Evolutionary conservation across 2,329 filamentous ascomycete species (phyloP).

Genomic region (Rosellinia necatrix): DNA sequence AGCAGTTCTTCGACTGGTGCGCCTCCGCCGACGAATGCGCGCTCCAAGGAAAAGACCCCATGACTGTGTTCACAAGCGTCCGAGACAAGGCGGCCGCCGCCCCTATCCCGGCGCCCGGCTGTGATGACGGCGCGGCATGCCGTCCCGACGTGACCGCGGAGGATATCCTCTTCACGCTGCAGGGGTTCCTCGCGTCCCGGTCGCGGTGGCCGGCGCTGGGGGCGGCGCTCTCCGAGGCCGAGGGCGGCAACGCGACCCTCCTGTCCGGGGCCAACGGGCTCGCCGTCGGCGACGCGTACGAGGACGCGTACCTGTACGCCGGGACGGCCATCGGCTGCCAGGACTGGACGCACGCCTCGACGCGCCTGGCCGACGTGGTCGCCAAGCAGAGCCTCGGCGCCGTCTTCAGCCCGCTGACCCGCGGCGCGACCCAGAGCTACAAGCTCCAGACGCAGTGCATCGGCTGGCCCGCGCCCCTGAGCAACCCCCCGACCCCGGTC

Average conservation of each 20-base stretch:
- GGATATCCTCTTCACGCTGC: constrained; percentile 41
- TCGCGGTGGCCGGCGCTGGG: constrained; percentile 32
- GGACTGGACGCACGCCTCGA: constrained; percentile 42
- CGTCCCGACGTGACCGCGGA: constrained; percentile 39
- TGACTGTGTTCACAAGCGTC: constrained; percentile 34
- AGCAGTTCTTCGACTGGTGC: constrained; percentile 47
- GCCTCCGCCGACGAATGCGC: constrained; percentile 36
- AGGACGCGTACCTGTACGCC: constrained; percentile 34
- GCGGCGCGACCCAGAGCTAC: constrained; percentile 41
- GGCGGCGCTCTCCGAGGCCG: constrained; percentile 37
- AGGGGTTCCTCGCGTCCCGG: constrained; percentile 38
- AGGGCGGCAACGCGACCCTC: constrained; percentile 43
- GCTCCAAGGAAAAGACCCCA: constrained; percentile 39
- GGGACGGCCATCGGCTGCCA: constrained; percentile 45
- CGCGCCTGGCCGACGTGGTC: constrained; percentile 33
- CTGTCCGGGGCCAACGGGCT: constrained; percentile 39
- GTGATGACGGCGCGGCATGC: constrained; percentile 37
- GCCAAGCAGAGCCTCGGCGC: constrained; percentile 39
- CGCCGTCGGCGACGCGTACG: constrained; percentile 32
- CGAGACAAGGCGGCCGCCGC: constrained; percentile 37
- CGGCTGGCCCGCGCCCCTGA: constrained; percentile 45
- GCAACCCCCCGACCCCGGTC: constrained; percentile 42
- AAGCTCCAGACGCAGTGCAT: constrained; percentile 44
- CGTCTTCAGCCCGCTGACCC: constrained; percentile 43
- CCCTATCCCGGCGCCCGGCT: constrained; percentile 45